These are phyloP conservation scores for Barbatosphaeria neglecta DNA, from an alignment of 495 filamentous ascomycete genomes.

Conservation along the genomic window DNA sequence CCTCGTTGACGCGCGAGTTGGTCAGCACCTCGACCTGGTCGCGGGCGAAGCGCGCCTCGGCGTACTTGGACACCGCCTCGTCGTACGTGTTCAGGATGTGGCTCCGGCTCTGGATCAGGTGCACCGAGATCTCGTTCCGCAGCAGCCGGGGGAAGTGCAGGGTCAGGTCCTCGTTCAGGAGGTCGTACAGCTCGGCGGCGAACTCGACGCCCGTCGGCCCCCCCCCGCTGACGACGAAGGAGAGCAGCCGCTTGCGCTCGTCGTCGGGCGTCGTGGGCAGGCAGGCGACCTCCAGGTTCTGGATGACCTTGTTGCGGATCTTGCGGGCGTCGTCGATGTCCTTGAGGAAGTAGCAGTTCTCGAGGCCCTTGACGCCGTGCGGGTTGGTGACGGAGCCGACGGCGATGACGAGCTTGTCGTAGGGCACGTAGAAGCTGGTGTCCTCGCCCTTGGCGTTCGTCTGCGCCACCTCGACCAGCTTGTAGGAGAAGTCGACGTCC, in stretches of 20 bases:
- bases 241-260: slow-evolving; percentile 75
- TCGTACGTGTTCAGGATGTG: slow-evolving; percentile 99
- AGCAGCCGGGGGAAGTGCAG: slow-evolving; percentile 76
- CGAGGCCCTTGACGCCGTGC: slow-evolving; percentile 90
- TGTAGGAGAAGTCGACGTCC: slow-evolving; percentile 81
- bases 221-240: slow-evolving; percentile 90
- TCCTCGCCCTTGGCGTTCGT: slow-evolving; percentile 55
- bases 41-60: slow-evolving; percentile 80
- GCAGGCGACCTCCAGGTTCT: slow-evolving; percentile 87
- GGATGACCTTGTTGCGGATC: slow-evolving; percentile 83
- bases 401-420: slow-evolving; percentile 94
- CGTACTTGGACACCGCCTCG: slow-evolving; percentile 82
- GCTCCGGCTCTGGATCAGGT: slow-evolving; percentile 83
- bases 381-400: slow-evolving; percentile 89
- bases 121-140: slow-evolving; percentile 93
- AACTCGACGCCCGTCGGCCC: slow-evolving; percentile 97
- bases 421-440: slow-evolving; percentile 83
- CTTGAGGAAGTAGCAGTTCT: slow-evolving; percentile 91
- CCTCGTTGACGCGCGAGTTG: slow-evolving; percentile 84
- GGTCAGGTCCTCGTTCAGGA: slow-evolving; percentile 89
- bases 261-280: slow-evolving; percentile 85
- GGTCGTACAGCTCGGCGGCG: slow-evolving; percentile 88
- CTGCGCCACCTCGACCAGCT: slow-evolving; percentile 78
- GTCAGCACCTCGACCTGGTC: slow-evolving; percentile 85
- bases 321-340: slow-evolving; percentile 78